Evolutionary conservation across 352 stramenopile genomes (phyloP).

Genomic region (Globisporangium nunn): DNA sequence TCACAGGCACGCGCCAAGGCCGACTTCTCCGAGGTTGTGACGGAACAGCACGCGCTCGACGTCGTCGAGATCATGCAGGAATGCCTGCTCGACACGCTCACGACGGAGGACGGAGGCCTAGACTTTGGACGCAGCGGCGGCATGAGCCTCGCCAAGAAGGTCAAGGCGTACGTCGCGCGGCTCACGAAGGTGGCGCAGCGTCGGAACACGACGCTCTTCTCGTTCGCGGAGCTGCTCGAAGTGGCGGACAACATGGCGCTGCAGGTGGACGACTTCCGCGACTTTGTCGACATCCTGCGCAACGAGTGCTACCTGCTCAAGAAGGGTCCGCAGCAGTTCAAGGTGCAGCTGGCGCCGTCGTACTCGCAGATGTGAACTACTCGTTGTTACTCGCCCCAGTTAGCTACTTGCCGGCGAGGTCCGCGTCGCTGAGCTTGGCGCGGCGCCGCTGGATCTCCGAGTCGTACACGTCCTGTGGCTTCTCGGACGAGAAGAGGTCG

Average conservation of each 20-base stretch:
- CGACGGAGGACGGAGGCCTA: conserved; percentile 81
- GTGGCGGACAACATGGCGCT: conserved; percentile 67
- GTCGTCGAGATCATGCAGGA: conserved; percentile 96
- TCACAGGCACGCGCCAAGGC: conserved; percentile 91
- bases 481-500: conserved; percentile 82
- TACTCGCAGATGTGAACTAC: conserved; percentile 21
- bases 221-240: conserved; percentile 68
- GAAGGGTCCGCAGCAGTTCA: conserved; percentile 72
- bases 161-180: conserved; percentile 78
- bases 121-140: conserved; percentile 76
- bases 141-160: conserved; percentile 65
- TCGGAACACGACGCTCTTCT: conserved; percentile 61
- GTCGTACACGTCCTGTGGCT: conserved; percentile 73
- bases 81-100: conserved; percentile 88
- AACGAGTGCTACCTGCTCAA: conserved; percentile 84
- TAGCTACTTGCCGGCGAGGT: conserved; percentile 16
- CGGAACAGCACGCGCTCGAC: conserved; percentile 92
- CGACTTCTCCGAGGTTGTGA: conserved; percentile 91
- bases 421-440: conserved; percentile 47
- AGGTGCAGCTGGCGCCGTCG: conserved; percentile 53
- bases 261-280: conserved; percentile 71
- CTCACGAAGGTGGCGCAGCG: conserved; percentile 60
- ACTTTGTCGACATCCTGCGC: conserved; percentile 83
- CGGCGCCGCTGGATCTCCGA: conserved; percentile 57
- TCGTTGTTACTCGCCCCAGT: too few species aligned